Evolutionary conservation across 176 grass and related monocot species (phyloP).

Genomic region (Chloris gayana): DNA sequence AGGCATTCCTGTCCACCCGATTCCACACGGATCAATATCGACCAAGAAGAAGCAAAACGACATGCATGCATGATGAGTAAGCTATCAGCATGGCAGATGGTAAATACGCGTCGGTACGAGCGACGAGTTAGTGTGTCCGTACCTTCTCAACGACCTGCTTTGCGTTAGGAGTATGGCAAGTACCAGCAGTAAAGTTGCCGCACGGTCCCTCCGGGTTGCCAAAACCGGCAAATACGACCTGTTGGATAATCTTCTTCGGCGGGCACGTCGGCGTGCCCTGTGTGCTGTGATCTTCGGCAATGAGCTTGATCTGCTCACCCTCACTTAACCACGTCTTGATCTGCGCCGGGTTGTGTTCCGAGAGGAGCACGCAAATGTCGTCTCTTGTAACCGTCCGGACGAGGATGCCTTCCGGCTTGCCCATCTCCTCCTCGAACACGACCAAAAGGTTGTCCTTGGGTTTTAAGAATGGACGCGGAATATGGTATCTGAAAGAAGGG

Average conservation of each 20-base stretch:
- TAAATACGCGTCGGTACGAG: not conserved
- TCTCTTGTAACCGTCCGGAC: slow-evolving; percentile 74
- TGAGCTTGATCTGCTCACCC: slow-evolving; percentile 53
- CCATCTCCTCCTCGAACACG: slow-evolving; percentile 82
- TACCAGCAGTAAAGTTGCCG: slow-evolving; percentile 70
- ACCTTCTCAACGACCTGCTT: slow-evolving; percentile 69
- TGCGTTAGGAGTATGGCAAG: slow-evolving; percentile 59
- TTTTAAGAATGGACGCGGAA: slow-evolving; percentile 79
- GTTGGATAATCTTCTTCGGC: slow-evolving; percentile 58
- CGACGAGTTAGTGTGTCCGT: not conserved
- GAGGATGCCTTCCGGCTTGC: slow-evolving; percentile 65
- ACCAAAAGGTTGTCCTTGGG: slow-evolving; percentile 76
- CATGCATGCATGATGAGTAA: not conserved
- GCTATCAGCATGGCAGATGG: not conserved
- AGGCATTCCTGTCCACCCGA: slow-evolving; percentile 63
- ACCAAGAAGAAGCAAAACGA: slow-evolving; percentile 10
- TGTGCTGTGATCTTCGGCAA: slow-evolving; percentile 49
- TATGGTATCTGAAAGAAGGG: slow-evolving; percentile 55
- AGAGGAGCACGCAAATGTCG: slow-evolving; percentile 74
- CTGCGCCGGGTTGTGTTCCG: slow-evolving; percentile 60
- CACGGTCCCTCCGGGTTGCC: slow-evolving; percentile 77
- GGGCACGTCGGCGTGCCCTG: slow-evolving; percentile 66
- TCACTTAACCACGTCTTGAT: slow-evolving; percentile 58
- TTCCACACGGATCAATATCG: not conserved
- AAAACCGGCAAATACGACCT: slow-evolving; percentile 83